Base-by-base conservation (phyloP, 139 green algal genomes). In the Chlamydomonas sp. region DNA sequence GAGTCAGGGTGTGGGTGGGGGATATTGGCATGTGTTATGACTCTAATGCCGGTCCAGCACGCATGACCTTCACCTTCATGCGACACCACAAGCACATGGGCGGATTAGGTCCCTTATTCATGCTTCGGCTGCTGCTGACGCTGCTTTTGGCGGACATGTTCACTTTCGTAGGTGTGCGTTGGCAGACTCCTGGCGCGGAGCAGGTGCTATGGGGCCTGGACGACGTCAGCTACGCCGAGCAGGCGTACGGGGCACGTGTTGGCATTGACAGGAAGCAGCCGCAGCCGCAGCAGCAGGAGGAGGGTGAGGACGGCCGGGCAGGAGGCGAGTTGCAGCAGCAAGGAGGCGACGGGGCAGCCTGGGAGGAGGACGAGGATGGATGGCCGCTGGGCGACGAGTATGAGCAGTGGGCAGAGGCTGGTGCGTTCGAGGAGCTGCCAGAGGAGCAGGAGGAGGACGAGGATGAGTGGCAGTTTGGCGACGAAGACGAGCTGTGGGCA, bases 191-290 rank as follows among this genome's bases (percentile, higher is more conserved):
- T 5, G 68, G 80, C 60, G 6, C 18, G 59, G 68, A 86, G 80
- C 82, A 71, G 17, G 3, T 80, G 17, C n/a, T 86, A 31, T 86
- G 82, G 82, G 82, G 82, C 3, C 61, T 86, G 60, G 69, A 86
- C 69, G 14, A 79, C 9, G 9, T 86, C 31, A 49, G 31, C 31
- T 49, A 49, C 31, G 31, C 31, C 31, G 31, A 49, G 31, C 31
- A 49, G 18, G 59, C 80, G 57, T 85, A 61, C 61, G 2, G 69
- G 6, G 17, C 69, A 16, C 10, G 12, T 57, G n/a, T 31, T 60
- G 74, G 6, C 1, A 14, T 4, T 1, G 9, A 79, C 1, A 2
- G 73, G 3, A 31, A 63, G 74, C 3, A 79, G 57, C 74, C 63
- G 10, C 71, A 58, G 59, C 18, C 62, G 3, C 58, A 76, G 3